Conservation (phyloP, 345 rosid genomes). For the Camelina sativa region DNA sequence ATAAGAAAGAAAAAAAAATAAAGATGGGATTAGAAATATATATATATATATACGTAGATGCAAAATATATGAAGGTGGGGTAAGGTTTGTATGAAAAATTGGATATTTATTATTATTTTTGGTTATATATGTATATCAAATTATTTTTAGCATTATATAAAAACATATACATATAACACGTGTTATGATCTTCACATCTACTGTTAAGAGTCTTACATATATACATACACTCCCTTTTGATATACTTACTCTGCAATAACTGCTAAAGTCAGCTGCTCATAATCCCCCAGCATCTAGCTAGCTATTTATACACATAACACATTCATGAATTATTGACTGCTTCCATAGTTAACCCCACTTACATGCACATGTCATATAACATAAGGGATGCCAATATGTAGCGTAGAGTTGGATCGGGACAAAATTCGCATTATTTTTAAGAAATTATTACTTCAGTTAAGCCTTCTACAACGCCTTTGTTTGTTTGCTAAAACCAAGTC, state of each 20-base stretch:
- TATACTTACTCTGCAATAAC: slow-evolving; percentile 24
- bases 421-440: neutral
- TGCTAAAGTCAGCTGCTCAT: slow-evolving; percentile 35
- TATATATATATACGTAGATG: neutral
- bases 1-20: neutral
- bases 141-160: slow-evolving; percentile 5
- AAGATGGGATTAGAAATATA: slow-evolving; percentile 9
- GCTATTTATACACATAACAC: slow-evolving; percentile 8
- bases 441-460: neutral
- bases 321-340: neutral
- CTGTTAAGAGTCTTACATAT: neutral
- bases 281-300: slow-evolving; percentile 4
- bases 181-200: slow-evolving; percentile 26
- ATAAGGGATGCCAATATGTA: slow-evolving; percentile 10
- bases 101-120: slow-evolving; percentile 9
- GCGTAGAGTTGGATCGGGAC: slow-evolving; percentile 1
- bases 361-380: slow-evolving; percentile 3
- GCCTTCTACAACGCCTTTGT: neutral
- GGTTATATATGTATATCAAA: neutral
- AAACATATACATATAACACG: neutral
- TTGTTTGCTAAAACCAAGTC: neutral
- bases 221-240: neutral
- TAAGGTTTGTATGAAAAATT: slow-evolving; percentile 26
- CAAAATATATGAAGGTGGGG: slow-evolving; percentile 27
- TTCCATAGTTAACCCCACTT: neutral